Base-by-base conservation (phyloP, 2,329 filamentous ascomycete genomes). In the Zymoseptoria crescenta region DNA sequence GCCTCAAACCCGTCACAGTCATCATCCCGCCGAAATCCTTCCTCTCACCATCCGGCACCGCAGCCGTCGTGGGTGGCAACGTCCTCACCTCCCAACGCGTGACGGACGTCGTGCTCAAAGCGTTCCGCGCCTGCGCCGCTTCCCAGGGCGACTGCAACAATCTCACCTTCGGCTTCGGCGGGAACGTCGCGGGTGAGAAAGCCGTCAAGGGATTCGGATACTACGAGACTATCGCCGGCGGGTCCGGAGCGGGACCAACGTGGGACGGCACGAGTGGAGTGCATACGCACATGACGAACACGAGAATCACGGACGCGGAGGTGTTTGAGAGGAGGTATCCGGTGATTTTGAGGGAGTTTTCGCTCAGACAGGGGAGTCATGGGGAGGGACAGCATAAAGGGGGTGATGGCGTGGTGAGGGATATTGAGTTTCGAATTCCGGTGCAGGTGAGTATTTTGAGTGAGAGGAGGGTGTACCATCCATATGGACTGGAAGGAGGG, bases 261-360 rank as follows among this genome's bases (percentile, higher is more conserved):
- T 92, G 88, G 88, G 79, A 87, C 61, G 89, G 89, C 45, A 86
- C 87, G 9, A 84, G 79, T 56, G 88, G 87, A 16, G 87, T 92
- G n/a, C 88, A 93, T 70, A 87, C 84, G 1, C 88, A 93, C 74
- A 91, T 92, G 87, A 93, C 89, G 6, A 94, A 94, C 72, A 93
- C 89, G 2, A 82, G 88, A 13, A 93, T 92, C 69, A 92, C 89
- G 0, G 89, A 93, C 69, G 80, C 86, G 0, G 89, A 94, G 71
- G 82, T 91, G 6, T 88, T 93, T 64, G 89, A 93, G 75, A 80
- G 87, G 28, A 77, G 89, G 8, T 91, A 91, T 68, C 88, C 88
- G 0, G 87, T 91, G 1, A 73, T 94, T 1, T 75, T 94, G 35
- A 79, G 86, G 5, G 81, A 88, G 65, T 93, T 92, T 71, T 80